Base-by-base conservation (phyloP, 164 flowering plant genomes). In the Liriodendron chinense region DNA sequence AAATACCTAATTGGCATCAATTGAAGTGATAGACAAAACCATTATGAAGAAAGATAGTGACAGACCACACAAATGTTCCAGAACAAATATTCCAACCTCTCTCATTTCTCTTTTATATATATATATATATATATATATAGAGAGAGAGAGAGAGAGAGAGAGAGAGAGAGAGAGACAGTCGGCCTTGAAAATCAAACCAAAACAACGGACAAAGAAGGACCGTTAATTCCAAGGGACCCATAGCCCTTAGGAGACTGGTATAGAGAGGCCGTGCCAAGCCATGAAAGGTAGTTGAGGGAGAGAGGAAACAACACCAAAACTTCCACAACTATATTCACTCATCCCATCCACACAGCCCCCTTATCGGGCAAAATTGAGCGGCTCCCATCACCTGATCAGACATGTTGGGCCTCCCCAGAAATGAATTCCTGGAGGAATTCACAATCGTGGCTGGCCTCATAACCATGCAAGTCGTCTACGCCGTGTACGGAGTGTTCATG, bases 401-500 rank as follows among this genome's bases (percentile, higher is more conserved):
- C 28, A 77, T 76, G 77, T 57, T 65, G 13, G 65, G 47, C 26
- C 10, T 21, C 9, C 6, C 18, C 6, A 47, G 23, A 56, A 57
- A 47, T 3, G 71, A 63, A 61, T 23, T n/a, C 23, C 4, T 73
- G 65, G 71, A 75, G 74, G 81, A 83, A 10, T 71, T 76, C 2
- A 22, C 23, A 12, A 18, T 78, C 8, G 47, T 74, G 1, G 68
- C 9, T 0, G 83, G 85, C 7, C 47, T 80, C 47, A 50, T 76
- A 16, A 48, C 9, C 20, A 71, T 71, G 13, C 85, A 83, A 72
- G 21, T 74, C 20, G 47, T 80, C 4, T 76, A 49, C 18, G 77
- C 78, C 0, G 56, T 59, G 4, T 78, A 62, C 25, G 73, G 71
- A 23, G 80, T 83, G 68, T 71, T 76, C 68, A 26, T 74, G 59